These are phyloP conservation scores for Saccharomycopsis sp. DNA, from an alignment of 805 yeast genomes.

Conservation along the genomic window DNA sequence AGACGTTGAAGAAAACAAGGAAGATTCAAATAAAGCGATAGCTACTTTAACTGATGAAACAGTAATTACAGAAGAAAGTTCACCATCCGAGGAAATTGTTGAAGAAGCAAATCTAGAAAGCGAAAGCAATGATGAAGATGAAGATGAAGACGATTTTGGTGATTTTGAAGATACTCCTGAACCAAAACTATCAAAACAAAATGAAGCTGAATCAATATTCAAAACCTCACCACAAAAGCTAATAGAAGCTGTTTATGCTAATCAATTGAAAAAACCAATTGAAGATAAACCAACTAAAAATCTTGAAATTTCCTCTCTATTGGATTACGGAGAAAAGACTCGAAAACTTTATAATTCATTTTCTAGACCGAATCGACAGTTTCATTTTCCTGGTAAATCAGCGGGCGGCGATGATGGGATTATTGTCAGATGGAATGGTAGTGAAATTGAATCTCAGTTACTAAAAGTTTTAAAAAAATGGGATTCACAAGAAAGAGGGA, in stretches of 20 bases:
- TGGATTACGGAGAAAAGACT: conserved; percentile 11
- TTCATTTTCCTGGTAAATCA: background rate
- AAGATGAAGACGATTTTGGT: conserved; percentile 11
- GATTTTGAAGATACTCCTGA: conserved; percentile 9
- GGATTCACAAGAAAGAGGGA: background rate
- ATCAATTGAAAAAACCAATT: no score
- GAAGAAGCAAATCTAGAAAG: no score
- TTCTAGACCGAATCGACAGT: conserved; percentile 13
- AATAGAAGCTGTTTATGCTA: no score
- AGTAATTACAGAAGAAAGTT: no score
- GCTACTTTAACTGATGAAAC: no score
- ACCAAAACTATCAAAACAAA: background rate
- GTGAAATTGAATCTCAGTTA: conserved; percentile 11
- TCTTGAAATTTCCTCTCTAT: no score
- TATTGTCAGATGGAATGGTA: conserved; percentile 9
- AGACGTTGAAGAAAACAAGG: no score
- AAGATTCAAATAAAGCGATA: no score
- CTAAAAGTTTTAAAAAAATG: conserved; percentile 2
- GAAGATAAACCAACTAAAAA: no score
- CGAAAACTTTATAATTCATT: conserved; percentile 13
- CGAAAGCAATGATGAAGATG: conserved; percentile 2
- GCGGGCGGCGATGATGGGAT: background rate
- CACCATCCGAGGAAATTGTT: no score
- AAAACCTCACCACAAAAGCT: no score
- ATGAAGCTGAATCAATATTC: no score